These are phyloP conservation scores for Alliaria petiolata DNA, from an alignment of 345 rosid genomes.

Conservation along the genomic window DNA sequence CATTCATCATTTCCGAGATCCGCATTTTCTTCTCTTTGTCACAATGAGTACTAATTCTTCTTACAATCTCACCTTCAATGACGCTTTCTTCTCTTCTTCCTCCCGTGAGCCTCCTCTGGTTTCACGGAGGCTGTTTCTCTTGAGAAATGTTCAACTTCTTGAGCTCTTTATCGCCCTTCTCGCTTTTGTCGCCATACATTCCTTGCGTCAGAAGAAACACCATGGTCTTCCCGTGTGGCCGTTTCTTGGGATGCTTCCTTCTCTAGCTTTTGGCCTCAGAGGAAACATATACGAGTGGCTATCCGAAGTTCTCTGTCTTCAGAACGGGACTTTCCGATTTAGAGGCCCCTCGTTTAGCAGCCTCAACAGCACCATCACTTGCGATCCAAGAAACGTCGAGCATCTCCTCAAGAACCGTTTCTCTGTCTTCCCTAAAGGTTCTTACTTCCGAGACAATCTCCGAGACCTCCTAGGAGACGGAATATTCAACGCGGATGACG, in stretches of 20 bases:
- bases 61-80: conserved; percentile 50
- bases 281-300: conserved; percentile 71
- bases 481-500: conserved; percentile 83
- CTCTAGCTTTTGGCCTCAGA: conserved; percentile 45
- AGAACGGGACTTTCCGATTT: conserved; percentile 75
- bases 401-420: conserved; percentile 85
- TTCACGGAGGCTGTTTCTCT: conserved; percentile 40
- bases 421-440: conserved; percentile 83
- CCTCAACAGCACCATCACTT: conserved; percentile 69
- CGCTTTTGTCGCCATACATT: conserved; percentile 45
- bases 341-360: conserved; percentile 78
- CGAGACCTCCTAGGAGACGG: conserved; percentile 87
- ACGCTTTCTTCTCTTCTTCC: conserved; percentile 50
- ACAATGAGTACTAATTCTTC: conserved; percentile 36
- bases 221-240: conserved; percentile 86
- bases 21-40: conserved; percentile 9
- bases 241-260: conserved; percentile 86
- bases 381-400: conserved; percentile 85
- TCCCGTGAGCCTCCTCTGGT: conserved; percentile 46
- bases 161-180: conserved; percentile 63
- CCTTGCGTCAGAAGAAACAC: conserved; percentile 60
- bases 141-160: conserved; percentile 53
- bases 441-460: conserved; percentile 58
- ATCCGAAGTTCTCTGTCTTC: conserved; percentile 48
- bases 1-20: conserved; percentile 27